phyloP scores from a whole-genome alignment of 2,329 filamentous ascomycete species.

The Fusarium dlaminii region DNA sequence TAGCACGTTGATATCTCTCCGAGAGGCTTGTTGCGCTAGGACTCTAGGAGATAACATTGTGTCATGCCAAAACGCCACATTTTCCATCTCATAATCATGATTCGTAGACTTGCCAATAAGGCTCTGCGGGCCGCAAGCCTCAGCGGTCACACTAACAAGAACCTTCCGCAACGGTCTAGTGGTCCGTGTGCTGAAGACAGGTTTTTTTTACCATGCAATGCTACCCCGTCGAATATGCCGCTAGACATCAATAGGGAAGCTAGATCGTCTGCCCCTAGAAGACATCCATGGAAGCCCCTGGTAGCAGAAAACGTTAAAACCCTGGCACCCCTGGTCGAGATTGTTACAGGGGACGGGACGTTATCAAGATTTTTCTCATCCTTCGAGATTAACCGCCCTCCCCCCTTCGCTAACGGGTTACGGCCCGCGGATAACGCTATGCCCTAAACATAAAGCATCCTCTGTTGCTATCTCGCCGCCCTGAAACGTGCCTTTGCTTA shows the following conservation, averaged over 20 bases:
- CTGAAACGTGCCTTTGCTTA: constrained; percentile 10
- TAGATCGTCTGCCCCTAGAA: neutral
- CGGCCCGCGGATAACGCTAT: constrained; percentile 14
- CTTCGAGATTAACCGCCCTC: neutral
- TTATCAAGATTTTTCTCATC: neutral
- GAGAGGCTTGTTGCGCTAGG: neutral
- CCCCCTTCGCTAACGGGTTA: constrained; percentile 12
- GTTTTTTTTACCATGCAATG: neutral
- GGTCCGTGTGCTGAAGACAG: neutral
- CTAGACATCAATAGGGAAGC: constrained; percentile 23
- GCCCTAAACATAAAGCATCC: neutral
- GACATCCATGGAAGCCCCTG: neutral
- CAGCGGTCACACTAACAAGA: neutral
- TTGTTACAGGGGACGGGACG: neutral
- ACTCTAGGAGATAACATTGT: neutral
- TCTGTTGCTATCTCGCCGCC: constrained; percentile 4
- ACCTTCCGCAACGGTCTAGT: constrained; percentile 1
- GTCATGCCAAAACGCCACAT: constrained; percentile 4
- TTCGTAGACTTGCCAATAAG: neutral
- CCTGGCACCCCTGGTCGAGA: constrained; percentile 5
- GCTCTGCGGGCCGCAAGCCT: constrained; percentile 20
- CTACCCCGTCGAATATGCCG: neutral
- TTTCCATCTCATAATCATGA: neutral
- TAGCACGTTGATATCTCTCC: neutral
- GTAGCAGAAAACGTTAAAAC: neutral